Evolutionary conservation across 228 moss, liverwort and hornwort species (phyloP).

Genomic region (Sphagnum fallax): DNA sequence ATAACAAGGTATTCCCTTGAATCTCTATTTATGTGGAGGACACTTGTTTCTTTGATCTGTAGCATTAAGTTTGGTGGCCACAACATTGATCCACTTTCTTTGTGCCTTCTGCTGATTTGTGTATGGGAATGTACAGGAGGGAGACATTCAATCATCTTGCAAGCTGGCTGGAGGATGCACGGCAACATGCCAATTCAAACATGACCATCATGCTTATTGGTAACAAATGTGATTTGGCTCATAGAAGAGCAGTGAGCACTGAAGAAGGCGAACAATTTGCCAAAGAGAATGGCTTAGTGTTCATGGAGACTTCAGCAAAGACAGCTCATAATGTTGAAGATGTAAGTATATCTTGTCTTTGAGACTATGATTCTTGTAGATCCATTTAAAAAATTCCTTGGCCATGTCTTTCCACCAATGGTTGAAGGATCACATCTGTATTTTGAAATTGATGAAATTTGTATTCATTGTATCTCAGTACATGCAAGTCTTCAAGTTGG

Average conservation of each 20-base stretch:
- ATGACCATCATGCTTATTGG: conserved; percentile 20
- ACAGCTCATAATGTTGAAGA: conserved; percentile 39
- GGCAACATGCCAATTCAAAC: conserved; percentile 19
- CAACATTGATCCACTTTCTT: too few relatives aligned
- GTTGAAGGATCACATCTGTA: too few relatives aligned
- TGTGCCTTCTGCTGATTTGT: neutral
- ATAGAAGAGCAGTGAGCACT: conserved; percentile 16
- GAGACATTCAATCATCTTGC: conserved; percentile 49
- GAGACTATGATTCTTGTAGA: too few relatives aligned
- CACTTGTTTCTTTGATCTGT: neutral
- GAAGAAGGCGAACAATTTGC: conserved; percentile 20
- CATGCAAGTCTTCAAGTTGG: too few relatives aligned
- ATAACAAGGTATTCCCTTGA: conserved; percentile 4
- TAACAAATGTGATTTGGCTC: conserved; percentile 17
- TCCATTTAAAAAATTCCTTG: too few relatives aligned
- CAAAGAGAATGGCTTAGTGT: conserved; percentile 31
- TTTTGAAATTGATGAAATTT: too few relatives aligned
- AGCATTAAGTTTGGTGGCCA: neutral
- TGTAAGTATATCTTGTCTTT: conserved; percentile 13
- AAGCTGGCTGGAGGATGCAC: conserved; percentile 19
- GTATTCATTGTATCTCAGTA: too few relatives aligned
- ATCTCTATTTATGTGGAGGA: neutral
- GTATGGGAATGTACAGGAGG: conserved; percentile 13
- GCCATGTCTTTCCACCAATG: too few relatives aligned
- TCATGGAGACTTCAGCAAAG: conserved; percentile 49